Percentiles rank a stretch among this genome's conserved stretches.
phyloP scores from a whole-genome alignment of 2,329 filamentous ascomycete species.

The Penicillium sp. region DNA sequence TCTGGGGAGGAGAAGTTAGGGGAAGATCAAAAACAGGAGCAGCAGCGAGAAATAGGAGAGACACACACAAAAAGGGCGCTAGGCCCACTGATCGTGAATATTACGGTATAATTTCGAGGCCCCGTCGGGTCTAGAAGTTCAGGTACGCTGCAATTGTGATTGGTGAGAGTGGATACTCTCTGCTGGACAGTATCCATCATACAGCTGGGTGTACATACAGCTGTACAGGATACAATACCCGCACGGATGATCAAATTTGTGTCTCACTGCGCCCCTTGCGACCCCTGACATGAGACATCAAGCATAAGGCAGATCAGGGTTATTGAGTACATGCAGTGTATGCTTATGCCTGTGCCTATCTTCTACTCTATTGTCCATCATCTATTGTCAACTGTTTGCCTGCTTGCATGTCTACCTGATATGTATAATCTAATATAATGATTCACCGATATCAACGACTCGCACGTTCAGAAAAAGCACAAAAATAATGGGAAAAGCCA shows the following conservation, averaged over 20 bases:
- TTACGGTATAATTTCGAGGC: background rate
- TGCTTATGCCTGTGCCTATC: too few species aligned
- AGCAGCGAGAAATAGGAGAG: constrained; percentile 24
- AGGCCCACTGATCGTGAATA: constrained; percentile 19
- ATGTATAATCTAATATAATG: too few species aligned
- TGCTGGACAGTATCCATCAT: background rate
- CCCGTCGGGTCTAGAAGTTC: constrained; percentile 18
- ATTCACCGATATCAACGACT: background rate
- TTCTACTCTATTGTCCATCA: background rate
- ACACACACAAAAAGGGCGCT: constrained; percentile 16
- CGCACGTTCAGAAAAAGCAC: background rate
- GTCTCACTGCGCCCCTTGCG: constrained; percentile 5
- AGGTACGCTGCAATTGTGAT: constrained; percentile 17
- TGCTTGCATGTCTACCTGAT: background rate
- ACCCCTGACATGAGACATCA: background rate
- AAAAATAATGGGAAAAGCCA: background rate
- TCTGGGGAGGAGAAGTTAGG: constrained; percentile 16
- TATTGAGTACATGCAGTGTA: background rate
- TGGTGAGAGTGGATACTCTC: constrained; percentile 1
- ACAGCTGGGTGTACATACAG: background rate
- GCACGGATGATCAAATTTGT: background rate
- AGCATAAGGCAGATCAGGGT: background rate
- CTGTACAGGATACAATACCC: background rate
- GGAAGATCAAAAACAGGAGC: constrained; percentile 15
- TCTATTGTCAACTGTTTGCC: too few species aligned